phyloP scores from a whole-genome alignment of 2,329 filamentous ascomycete genomes.

The Phoma sp. region DNA sequence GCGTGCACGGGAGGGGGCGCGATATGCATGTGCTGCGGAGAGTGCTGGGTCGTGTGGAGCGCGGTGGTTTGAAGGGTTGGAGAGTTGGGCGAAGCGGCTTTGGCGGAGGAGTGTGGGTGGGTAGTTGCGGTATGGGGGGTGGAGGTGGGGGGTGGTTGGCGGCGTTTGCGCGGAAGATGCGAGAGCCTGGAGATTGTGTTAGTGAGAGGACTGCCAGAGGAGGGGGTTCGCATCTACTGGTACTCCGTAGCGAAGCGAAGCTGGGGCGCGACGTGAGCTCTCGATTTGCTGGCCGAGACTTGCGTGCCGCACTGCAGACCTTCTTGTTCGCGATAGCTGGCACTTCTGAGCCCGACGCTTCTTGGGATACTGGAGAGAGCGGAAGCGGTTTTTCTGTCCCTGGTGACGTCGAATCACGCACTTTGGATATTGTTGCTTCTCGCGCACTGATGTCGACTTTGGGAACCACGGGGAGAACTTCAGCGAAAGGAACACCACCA shows the following conservation, averaged over 20 bases:
- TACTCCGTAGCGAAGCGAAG: conserved; percentile 20
- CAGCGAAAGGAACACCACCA: background rate
- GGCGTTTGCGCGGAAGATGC: conserved; percentile 17
- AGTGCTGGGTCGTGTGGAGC: conserved; percentile 6
- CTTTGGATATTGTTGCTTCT: background rate
- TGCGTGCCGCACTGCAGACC: background rate
- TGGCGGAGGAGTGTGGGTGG: conserved; percentile 3
- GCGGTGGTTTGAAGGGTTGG: conserved; percentile 1
- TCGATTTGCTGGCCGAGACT: background rate
- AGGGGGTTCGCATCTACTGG: conserved; percentile 13
- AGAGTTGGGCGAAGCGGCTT: conserved; percentile 7
- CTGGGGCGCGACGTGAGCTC: conserved; percentile 20
- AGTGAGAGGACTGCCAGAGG: background rate
- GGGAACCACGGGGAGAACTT: background rate
- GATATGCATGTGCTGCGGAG: conserved; percentile 18
- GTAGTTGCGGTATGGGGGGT: conserved; percentile 25
- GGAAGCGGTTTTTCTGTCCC: background rate
- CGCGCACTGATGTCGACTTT: background rate
- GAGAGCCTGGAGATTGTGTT: conserved; percentile 19
- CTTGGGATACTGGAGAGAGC: background rate
- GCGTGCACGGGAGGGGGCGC: conserved; percentile 12
- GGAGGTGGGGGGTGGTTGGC: conserved; percentile 9
- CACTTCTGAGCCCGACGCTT: too few species aligned
- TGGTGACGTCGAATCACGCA: background rate
- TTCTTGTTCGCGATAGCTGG: background rate